phyloP scores from a whole-genome alignment of 257 asterid species.

The Jacaranda mimosifolia region DNA sequence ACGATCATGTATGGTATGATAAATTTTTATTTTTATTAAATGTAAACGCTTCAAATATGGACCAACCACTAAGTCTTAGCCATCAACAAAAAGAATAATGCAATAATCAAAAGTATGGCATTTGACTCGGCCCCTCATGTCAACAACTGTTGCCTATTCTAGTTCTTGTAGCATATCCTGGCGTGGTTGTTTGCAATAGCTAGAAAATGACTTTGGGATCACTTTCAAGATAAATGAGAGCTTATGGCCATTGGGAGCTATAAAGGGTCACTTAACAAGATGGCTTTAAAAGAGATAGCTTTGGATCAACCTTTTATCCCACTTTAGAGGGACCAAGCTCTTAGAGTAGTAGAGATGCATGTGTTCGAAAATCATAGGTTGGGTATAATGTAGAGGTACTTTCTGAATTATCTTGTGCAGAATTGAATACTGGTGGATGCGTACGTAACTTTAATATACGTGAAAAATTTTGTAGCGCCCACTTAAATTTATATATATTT shows the following conservation, averaged over 20 bases:
- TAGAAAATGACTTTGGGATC: constrained; percentile 14
- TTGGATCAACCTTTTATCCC: background rate
- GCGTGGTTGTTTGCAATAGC: background rate
- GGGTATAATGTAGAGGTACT: too few relatives aligned
- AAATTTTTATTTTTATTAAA: too few relatives aligned
- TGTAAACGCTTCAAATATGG: too few relatives aligned
- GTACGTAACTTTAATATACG: too few relatives aligned
- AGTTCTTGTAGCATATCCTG: background rate
- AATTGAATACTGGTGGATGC: too few relatives aligned
- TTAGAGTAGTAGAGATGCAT: background rate
- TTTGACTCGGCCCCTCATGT: background rate
- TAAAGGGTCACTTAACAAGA: background rate
- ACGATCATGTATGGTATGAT: too few relatives aligned
- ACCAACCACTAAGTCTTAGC: background rate
- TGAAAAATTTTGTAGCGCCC: too few relatives aligned
- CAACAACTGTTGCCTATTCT: background rate
- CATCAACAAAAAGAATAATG: background rate
- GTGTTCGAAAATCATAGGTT: background rate
- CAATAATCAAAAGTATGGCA: background rate
- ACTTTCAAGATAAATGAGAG: background rate
- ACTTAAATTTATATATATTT: too few relatives aligned
- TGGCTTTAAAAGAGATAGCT: background rate
- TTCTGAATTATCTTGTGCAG: too few relatives aligned
- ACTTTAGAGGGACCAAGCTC: background rate
- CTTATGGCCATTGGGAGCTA: constrained; percentile 8